phyloP scores from a whole-genome alignment of 495 filamentous ascomycete genomes.

The Penicillium silybi region DNA sequence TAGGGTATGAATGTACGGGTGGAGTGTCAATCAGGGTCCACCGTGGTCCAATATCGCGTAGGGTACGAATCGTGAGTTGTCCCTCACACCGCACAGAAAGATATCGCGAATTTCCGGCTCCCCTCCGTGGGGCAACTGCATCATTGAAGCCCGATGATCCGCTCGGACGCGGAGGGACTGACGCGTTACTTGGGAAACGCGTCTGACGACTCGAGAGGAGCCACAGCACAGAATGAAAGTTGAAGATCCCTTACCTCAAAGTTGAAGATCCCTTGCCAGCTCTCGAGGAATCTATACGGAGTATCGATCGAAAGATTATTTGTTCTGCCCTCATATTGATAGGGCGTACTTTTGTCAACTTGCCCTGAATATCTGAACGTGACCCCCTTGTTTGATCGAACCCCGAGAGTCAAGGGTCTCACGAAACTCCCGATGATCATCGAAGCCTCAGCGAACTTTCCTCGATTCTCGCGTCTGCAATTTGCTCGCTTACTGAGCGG shows the following conservation, averaged over 20 bases:
- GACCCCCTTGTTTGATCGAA: not conserved
- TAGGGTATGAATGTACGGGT: too few relatives aligned
- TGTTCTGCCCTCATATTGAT: not conserved
- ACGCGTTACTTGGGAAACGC: slow-evolving; percentile 35
- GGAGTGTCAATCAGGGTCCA: not conserved
- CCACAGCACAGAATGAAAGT: slow-evolving; percentile 3
- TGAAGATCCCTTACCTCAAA: not conserved
- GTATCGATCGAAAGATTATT: not conserved
- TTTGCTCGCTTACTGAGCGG: slow-evolving; percentile 7
- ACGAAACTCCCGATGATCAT: slow-evolving; percentile 20
- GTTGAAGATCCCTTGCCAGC: not conserved
- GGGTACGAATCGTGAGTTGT: not conserved
- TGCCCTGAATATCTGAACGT: not conserved
- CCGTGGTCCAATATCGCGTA: not conserved
- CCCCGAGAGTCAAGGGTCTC: not conserved
- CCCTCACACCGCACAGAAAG: slow-evolving; percentile 16
- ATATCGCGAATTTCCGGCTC: slow-evolving; percentile 10
- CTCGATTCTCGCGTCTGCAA: not conserved
- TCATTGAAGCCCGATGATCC: slow-evolving; percentile 22
- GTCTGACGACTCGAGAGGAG: slow-evolving; percentile 18
- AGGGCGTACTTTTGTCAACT: not conserved
- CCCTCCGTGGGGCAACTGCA: slow-evolving; percentile 22
- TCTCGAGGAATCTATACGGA: too few relatives aligned
- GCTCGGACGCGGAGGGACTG: slow-evolving; percentile 19
- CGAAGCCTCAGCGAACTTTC: slow-evolving; percentile 16